Evolutionary conservation across 176 grass and related monocot species (phyloP).

Genomic region (Hordeum marinum): DNA sequence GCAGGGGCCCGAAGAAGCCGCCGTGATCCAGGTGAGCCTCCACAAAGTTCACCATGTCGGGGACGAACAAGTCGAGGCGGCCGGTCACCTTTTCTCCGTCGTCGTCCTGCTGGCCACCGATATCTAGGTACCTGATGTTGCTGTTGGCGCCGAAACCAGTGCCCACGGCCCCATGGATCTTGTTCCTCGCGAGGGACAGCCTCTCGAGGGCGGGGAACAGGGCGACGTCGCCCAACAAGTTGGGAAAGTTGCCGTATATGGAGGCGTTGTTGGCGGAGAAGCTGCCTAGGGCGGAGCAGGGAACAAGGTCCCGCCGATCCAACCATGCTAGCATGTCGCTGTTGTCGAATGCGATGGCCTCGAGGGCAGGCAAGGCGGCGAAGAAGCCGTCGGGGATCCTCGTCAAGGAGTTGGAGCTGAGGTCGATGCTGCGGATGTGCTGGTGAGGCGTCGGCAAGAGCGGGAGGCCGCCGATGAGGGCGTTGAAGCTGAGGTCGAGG

Average conservation of each 20-base stretch:
- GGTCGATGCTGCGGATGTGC: not conserved
- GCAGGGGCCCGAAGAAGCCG: not conserved
- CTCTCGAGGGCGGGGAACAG: constrained; percentile 11
- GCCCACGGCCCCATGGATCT: fast-evolving
- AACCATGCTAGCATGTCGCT: not conserved
- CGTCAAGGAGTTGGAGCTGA: not conserved
- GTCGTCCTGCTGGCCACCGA: not conserved
- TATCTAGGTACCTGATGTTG: not conserved
- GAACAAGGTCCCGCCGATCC: not conserved
- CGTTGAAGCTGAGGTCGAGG: not conserved
- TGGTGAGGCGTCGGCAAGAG: not conserved
- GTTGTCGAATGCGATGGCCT: not conserved
- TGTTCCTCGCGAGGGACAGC: not conserved
- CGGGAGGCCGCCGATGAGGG: not conserved
- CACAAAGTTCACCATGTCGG: constrained; percentile 1
- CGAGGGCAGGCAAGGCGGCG: not conserved
- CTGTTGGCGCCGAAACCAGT: not conserved
- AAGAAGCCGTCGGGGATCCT: not conserved
- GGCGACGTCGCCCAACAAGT: not conserved
- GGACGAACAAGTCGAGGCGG: not conserved
- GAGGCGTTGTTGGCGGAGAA: constrained; percentile 4
- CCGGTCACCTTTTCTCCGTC: fast-evolving
- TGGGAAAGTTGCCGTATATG: fast-evolving
- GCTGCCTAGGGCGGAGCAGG: not conserved
- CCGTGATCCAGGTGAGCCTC: constrained; percentile 3